These are phyloP conservation scores for Paecilomyces formosus DNA, from an alignment of 2,329 filamentous ascomycete species.

Conservation along the genomic window DNA sequence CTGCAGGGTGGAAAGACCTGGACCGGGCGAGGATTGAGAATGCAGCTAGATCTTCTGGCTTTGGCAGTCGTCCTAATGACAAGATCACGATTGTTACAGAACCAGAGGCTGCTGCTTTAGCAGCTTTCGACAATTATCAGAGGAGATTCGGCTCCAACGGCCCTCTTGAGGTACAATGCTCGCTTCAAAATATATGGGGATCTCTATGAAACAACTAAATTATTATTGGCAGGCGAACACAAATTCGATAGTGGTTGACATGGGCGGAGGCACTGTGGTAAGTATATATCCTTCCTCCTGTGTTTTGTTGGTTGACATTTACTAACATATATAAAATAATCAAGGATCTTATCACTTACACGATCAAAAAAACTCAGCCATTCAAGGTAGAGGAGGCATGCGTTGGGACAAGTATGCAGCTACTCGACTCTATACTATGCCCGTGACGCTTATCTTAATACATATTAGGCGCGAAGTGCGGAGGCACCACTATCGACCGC, in stretches of 20 bases:
- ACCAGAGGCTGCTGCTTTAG: neutral
- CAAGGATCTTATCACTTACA: slow-evolving; percentile 5
- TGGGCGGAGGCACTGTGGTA: neutral
- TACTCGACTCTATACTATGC: neutral
- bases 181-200: neutral
- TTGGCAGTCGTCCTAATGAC: neutral
- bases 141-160: neutral
- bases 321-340: neutral
- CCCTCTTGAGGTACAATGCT: neutral
- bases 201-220: neutral
- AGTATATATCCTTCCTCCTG: neutral
- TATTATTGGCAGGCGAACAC: neutral
- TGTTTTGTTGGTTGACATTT: neutral
- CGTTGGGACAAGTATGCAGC: slow-evolving; percentile 1
- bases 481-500: slow-evolving; percentile 3
- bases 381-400: slow-evolving; percentile 2
- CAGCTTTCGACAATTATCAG: neutral
- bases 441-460: neutral
- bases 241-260: neutral
- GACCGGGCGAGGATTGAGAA: neutral
- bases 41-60: neutral
- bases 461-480: slow-evolving; percentile 2
- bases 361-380: neutral
- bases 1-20: slow-evolving; percentile 1
- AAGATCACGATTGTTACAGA: neutral